Evolutionary conservation across 176 grass and related monocot genomes (phyloP).

Genomic region (Raddia distichophylla): DNA sequence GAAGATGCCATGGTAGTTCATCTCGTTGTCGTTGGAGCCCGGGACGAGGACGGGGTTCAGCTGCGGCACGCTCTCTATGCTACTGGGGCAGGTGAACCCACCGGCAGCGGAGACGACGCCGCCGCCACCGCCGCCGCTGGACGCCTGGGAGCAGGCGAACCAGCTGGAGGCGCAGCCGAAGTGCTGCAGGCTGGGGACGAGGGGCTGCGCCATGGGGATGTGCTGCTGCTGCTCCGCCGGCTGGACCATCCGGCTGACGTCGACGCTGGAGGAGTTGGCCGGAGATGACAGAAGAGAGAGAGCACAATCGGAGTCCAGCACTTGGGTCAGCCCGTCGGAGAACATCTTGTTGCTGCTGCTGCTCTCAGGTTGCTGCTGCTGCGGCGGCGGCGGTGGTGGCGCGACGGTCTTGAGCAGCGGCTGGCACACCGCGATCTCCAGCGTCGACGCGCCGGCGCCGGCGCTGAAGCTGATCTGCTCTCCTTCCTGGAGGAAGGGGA

Average conservation of each 20-base stretch:
- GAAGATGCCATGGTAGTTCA: constrained; percentile 67
- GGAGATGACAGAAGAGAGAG: constrained; percentile 95
- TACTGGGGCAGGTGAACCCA: constrained; percentile 51
- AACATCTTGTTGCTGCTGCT: constrained; percentile 68
- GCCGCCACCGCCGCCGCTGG: background rate
- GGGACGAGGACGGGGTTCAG: constrained; percentile 48
- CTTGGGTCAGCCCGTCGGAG: constrained; percentile 46
- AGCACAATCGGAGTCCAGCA: constrained; percentile 74
- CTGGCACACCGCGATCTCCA: constrained; percentile 45
- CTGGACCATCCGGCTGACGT: constrained; percentile 49
- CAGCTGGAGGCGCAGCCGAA: constrained; percentile 35
- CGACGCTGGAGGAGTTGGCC: constrained; percentile 58
- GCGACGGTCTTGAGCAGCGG: constrained; percentile 47
- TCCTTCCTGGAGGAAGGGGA: constrained; percentile 64
- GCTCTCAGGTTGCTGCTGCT: constrained; percentile 39
- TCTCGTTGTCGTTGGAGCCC: constrained; percentile 43
- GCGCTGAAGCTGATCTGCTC: constrained; percentile 49
- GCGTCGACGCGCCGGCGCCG: background rate
- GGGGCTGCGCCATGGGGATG: constrained; percentile 50
- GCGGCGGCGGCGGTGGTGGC: background rate
- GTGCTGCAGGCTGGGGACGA: constrained; percentile 53
- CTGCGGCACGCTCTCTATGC: constrained; percentile 53
- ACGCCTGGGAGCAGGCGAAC: constrained; percentile 53
- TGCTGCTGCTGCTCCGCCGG: constrained; percentile 27
- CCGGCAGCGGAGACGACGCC: background rate